Percentiles rank a stretch among this genome's conserved stretches.
Evolutionary conservation across 1,284 basidiomycete genomes (phyloP).

Genomic region (Trichosporon faecale): DNA sequence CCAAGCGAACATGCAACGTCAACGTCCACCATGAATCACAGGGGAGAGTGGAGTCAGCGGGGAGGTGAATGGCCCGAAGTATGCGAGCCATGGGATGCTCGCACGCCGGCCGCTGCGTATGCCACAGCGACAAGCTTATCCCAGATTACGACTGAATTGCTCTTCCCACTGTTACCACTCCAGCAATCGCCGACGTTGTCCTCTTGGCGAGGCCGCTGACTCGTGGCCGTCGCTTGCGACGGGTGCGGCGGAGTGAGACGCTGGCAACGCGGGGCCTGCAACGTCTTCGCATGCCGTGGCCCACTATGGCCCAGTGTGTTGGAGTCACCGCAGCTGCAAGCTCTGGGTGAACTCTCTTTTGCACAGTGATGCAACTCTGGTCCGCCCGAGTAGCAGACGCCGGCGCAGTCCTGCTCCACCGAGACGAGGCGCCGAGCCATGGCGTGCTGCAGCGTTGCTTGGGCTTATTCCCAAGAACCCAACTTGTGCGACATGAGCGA

Average conservation of each 20-base stretch:
- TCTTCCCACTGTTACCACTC: not conserved
- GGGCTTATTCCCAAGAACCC: not conserved
- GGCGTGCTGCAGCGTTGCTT: not conserved
- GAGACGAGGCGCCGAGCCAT: not conserved
- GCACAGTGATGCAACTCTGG: not conserved
- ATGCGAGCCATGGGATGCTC: not conserved
- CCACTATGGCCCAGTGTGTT: not conserved
- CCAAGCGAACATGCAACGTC: not conserved
- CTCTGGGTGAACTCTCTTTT: not conserved
- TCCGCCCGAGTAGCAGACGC: not conserved
- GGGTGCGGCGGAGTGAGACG: not conserved
- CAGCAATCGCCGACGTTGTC: not conserved
- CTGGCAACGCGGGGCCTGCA: not conserved
- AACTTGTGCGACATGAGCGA: not conserved
- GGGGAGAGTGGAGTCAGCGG: not conserved
- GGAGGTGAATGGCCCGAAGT: not conserved
- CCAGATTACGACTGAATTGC: not conserved
- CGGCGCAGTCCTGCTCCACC: not conserved
- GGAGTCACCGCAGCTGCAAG: not conserved
- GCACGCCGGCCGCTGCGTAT: not conserved
- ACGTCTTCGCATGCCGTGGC: not conserved
- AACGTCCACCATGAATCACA: not conserved
- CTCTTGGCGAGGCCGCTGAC: not conserved
- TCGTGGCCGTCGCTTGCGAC: not conserved
- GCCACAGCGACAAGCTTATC: not conserved